These are phyloP conservation scores for Drosera spatulata DNA, from an alignment of 179 eudicot genomes.

Conservation along the genomic window DNA sequence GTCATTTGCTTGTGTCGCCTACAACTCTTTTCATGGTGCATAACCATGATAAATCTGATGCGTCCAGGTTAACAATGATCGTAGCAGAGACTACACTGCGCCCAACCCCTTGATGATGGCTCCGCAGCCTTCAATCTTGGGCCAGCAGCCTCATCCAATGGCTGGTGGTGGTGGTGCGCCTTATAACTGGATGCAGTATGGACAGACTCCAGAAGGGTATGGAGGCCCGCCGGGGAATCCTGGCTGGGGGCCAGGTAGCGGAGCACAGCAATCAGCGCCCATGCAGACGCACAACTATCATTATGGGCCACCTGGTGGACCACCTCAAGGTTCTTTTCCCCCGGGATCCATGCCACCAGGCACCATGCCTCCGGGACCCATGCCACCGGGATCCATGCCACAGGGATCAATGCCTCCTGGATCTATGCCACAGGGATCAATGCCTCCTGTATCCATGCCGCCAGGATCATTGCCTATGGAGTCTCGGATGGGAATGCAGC, in stretches of 20 bases:
- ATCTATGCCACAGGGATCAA: no score
- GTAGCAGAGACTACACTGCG: slow-evolving; percentile 86
- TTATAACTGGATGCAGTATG: slow-evolving; percentile 42
- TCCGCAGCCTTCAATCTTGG: slow-evolving; percentile 34
- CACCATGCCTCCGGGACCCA: slow-evolving; percentile 16
- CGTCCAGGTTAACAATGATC: slow-evolving; percentile 73
- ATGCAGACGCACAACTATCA: slow-evolving; percentile 63
- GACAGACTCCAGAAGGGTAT: slow-evolving; percentile 19
- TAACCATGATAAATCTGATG: not conserved
- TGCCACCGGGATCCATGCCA: no score
- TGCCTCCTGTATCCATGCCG: no score
- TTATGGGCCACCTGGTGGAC: slow-evolving; percentile 38
- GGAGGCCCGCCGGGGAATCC: slow-evolving; percentile 39
- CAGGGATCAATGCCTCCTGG: no score
- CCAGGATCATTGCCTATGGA: no score
- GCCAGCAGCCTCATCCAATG: slow-evolving; percentile 50
- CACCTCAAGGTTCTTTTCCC: slow-evolving; percentile 29
- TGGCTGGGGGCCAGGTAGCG: slow-evolving; percentile 32
- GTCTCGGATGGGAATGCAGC: no score
- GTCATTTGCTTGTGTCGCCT: no score
- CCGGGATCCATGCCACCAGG: slow-evolving; percentile 17
- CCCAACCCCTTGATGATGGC: slow-evolving; percentile 37
- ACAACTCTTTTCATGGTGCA: no score
- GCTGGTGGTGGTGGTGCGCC: slow-evolving; percentile 27
- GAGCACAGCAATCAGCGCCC: slow-evolving; percentile 27